Base-by-base conservation (phyloP, 768 basidiomycete genomes). In the Podaxis sp. region DNA sequence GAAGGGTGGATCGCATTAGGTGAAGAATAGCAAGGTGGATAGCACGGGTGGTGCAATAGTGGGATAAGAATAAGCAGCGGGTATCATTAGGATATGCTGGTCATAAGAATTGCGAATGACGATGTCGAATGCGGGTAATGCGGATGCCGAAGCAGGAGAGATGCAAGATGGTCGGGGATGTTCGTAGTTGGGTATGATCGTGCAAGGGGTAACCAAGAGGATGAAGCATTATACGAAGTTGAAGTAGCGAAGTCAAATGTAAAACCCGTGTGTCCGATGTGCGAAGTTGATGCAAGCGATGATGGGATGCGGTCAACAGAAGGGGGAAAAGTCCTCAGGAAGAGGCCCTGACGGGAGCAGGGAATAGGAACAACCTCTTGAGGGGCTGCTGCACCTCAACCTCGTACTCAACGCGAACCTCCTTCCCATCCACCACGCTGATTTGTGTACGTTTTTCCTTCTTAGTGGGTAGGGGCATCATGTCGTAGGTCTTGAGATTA, bases 281-380 rank as follows among this genome's bases (percentile, higher is more conserved):
- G 55, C 53, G 47, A 56, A 17, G 37, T 25, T 41, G 40, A 24
- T 15, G 59, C 6, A 40, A 53, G 50, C 17, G 47, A 55, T n/a
- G 54, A 60, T 13, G 33, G 6, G 24, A 55, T 53, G 13, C 4
- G 27, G 55, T 27, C 37, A 36, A 55, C 24, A 12, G 40, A 29
- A 33, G 6, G 19, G 12, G 9, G 33, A 29, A 61, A 59, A 47
- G 11, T 37, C 41, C 33, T 56, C 54, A 57, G 38, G 57, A 29
- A 12, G 33, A 50, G 22, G 57, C 24, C 11, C 38, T 24, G 41
- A 63, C 11, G 27, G 71, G 67, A 24, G 74, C 81, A 19, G 84
- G 79, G 71, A 92, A 93, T 58, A 87, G 76, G 77, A 93, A 92
- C 46, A 93, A 77, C 37, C 85, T 78, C 73, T 91, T 90, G 47